phyloP scores from a whole-genome alignment of 495 filamentous ascomycete genomes.

The Penicillium atrosanguineum region DNA sequence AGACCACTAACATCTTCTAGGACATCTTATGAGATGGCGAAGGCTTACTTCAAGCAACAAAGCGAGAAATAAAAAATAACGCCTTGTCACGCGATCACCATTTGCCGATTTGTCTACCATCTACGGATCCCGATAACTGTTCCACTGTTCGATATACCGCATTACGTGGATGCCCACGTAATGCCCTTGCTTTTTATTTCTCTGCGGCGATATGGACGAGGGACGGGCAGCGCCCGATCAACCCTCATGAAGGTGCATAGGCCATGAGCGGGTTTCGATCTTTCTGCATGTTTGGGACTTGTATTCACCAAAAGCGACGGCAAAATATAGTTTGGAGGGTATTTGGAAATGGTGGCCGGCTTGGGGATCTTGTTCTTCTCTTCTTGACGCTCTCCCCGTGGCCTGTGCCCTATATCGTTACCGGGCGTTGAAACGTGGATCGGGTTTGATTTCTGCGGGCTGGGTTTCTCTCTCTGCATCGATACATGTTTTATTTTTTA shows the following conservation, averaged over 20 bases:
- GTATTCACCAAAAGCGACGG: slow-evolving; percentile 21
- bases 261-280: slow-evolving; percentile 5
- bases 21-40: slow-evolving; percentile 78
- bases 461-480: slow-evolving; percentile 23
- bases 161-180: not conserved
- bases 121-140: slow-evolving; percentile 2
- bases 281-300: slow-evolving; percentile 20
- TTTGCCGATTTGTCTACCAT: slow-evolving; percentile 10
- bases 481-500: slow-evolving; percentile 20
- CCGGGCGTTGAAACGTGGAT: slow-evolving; percentile 37
- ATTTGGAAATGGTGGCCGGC: slow-evolving; percentile 11
- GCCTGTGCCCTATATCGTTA: slow-evolving; percentile 31
- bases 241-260: slow-evolving; percentile 10
- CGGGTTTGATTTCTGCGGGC: slow-evolving; percentile 22
- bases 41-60: slow-evolving; percentile 64
- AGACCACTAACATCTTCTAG: slow-evolving; percentile 34
- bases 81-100: slow-evolving; percentile 7
- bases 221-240: slow-evolving; percentile 14
- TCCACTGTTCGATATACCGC: slow-evolving; percentile 12
- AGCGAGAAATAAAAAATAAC: slow-evolving; percentile 21
- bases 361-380: slow-evolving; percentile 14
- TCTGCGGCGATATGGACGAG: slow-evolving; percentile 11
- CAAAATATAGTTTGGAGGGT: slow-evolving; percentile 28
- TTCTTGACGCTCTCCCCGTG: slow-evolving; percentile 23
- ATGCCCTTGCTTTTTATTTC: slow-evolving; percentile 5